Conservation (phyloP, 78 protist genomes). For the Tieghemostelium lacteum region DNA sequence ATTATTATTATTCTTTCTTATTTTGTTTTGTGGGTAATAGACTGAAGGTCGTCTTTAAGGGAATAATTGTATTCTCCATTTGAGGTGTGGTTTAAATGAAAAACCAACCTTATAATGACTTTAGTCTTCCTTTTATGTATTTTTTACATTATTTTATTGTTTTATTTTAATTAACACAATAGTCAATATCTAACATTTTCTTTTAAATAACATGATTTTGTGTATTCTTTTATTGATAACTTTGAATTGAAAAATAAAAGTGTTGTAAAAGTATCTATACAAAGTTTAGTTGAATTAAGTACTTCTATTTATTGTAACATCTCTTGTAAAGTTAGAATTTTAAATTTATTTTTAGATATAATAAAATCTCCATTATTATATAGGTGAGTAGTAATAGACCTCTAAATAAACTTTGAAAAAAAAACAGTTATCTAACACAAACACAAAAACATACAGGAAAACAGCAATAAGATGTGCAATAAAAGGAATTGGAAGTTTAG, state of each 20-base stretch:
- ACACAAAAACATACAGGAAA: conserved; percentile 1
- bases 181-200: background rate
- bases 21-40: background rate
- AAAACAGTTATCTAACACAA: background rate
- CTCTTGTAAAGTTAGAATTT: conserved; percentile 1
- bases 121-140: background rate
- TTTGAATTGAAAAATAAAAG: conserved; percentile 4
- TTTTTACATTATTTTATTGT: too few relatives aligned
- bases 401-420: background rate
- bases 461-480: conserved; percentile 37
- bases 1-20: background rate
- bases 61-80: background rate
- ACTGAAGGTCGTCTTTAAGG: too few relatives aligned
- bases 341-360: conserved; percentile 50
- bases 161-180: too few relatives aligned
- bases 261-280: conserved; percentile 44
- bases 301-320: conserved; percentile 5
- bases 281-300: conserved; percentile 36
- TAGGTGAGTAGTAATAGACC: background rate
- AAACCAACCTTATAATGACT: background rate
- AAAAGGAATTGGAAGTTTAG: conserved; percentile 34
- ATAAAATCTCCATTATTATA: conserved; percentile 51
- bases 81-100: background rate
- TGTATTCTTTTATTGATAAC: background rate
- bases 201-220: background rate